A percentile compares a stretch with the other conserved stretches of the same genome.
These are phyloP conservation scores for Spergularia bocconei DNA, from an alignment of 148 eudicot genomes.

Conservation along the genomic window DNA sequence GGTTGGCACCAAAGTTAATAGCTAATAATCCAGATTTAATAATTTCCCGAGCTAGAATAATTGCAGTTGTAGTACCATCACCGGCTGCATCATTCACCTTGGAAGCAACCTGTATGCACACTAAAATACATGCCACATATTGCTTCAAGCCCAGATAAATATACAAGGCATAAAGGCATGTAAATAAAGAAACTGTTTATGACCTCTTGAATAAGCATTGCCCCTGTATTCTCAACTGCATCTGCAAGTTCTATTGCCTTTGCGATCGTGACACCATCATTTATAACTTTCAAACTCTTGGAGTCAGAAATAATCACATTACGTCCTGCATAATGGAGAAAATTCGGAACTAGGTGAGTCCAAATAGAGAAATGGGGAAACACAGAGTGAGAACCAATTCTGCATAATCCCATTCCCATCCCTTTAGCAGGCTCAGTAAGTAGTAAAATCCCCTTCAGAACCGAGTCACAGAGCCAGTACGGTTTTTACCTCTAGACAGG, in stretches of 20 bases:
- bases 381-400: too few relatives aligned
- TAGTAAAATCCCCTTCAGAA: too few relatives aligned
- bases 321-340: constrained; percentile 57
- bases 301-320: constrained; percentile 87
- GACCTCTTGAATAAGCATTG: constrained; percentile 77
- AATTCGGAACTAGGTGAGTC: neutral
- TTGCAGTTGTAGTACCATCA: constrained; percentile 96
- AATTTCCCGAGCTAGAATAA: constrained; percentile 84
- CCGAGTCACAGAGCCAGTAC: too few relatives aligned
- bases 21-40: constrained; percentile 71
- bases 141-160: constrained; percentile 20
- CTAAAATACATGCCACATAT: constrained; percentile 29
- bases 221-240: constrained; percentile 85
- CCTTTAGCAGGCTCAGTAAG: too few relatives aligned
- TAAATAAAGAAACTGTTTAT: constrained; percentile 20
- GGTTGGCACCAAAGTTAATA: constrained; percentile 70
- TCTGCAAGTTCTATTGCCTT: constrained; percentile 83
- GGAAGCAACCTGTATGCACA: constrained; percentile 70
- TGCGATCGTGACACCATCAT: constrained; percentile 94
- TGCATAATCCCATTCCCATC: too few relatives aligned
- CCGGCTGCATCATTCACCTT: constrained; percentile 91
- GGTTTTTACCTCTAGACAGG: too few relatives aligned
- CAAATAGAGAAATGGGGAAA: neutral
- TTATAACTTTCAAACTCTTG: constrained; percentile 67
- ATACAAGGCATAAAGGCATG: constrained; percentile 6